Conservation (phyloP, 2,329 filamentous ascomycete genomes). For the Aureobasidium leucospermi region DNA sequence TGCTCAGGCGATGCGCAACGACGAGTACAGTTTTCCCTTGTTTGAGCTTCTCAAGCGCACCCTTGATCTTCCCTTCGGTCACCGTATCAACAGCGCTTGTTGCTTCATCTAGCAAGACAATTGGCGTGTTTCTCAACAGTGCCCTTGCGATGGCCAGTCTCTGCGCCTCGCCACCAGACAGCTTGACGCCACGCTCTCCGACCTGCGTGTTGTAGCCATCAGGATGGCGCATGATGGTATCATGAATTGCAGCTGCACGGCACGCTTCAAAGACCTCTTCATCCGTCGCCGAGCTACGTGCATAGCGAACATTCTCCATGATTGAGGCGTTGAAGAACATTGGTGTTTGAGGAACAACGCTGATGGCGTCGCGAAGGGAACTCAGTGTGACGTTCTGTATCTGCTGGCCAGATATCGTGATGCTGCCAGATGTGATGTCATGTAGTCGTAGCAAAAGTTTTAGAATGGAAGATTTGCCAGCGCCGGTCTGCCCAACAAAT, state of each 20-base stretch:
- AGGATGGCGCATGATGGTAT: conserved; percentile 56
- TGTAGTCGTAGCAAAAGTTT: conserved; percentile 33
- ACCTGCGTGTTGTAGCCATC: conserved; percentile 55
- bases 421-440: conserved; percentile 11
- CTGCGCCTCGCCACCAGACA: conserved; percentile 38
- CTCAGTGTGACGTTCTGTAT: not conserved
- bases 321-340: not conserved
- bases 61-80: conserved; percentile 33
- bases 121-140: conserved; percentile 33
- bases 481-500: conserved; percentile 73
- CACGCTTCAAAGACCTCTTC: conserved; percentile 61
- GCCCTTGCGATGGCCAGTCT: conserved; percentile 37
- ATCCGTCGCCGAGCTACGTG: conserved; percentile 18
- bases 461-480: conserved; percentile 69
- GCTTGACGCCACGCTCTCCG: conserved; percentile 30
- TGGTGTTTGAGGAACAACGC: not conserved
- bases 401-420: not conserved
- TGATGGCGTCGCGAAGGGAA: not conserved
- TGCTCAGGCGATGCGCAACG: conserved; percentile 38
- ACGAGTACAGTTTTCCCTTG: conserved; percentile 32
- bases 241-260: conserved; percentile 61
- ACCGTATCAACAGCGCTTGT: conserved; percentile 37
- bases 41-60: conserved; percentile 32
- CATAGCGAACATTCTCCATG: not conserved
- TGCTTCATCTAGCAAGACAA: conserved; percentile 36